Conservation (phyloP, 169 alveolate species). For the Plasmodium malariae region DNA sequence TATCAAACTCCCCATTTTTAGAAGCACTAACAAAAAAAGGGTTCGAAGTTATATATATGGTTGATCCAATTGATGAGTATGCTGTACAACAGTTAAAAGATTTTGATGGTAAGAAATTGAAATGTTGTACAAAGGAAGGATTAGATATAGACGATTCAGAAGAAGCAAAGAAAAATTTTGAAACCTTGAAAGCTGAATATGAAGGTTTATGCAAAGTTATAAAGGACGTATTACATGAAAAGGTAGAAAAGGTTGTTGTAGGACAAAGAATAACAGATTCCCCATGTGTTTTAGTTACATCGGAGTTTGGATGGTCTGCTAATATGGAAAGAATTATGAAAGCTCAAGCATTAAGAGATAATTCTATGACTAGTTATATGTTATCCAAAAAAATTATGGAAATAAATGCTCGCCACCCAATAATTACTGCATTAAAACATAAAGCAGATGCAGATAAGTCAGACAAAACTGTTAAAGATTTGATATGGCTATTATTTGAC, state of each 20-base stretch:
- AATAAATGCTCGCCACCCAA: conserved; percentile 98
- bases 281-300: conserved; percentile 99
- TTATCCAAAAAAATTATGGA: conserved; percentile 99
- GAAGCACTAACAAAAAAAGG: conserved; percentile 98
- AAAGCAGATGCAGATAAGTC: conserved; percentile 97
- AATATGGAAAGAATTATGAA: conserved; percentile 99
- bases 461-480: conserved; percentile 99
- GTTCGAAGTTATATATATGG: conserved; percentile 98
- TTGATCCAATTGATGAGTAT: conserved; percentile 99
- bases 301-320: conserved; percentile 99
- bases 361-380: conserved; percentile 96
- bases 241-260: conserved; percentile 98
- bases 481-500: conserved; percentile 98
- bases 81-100: conserved; percentile 98
- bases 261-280: conserved; percentile 97
- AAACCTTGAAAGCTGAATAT: conserved; percentile 96
- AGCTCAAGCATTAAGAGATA: conserved; percentile 99
- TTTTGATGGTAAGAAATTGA: conserved; percentile 98
- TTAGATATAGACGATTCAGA: conserved; percentile 95
- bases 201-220: conserved; percentile 98
- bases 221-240: conserved; percentile 98
- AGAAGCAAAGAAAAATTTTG: conserved; percentile 98
- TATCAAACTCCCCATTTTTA: conserved; percentile 98
- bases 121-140: conserved; percentile 98
- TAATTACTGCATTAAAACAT: conserved; percentile 96